Base-by-base conservation (phyloP, 805 yeast genomes). In the Ogataea haglerorum region DNA sequence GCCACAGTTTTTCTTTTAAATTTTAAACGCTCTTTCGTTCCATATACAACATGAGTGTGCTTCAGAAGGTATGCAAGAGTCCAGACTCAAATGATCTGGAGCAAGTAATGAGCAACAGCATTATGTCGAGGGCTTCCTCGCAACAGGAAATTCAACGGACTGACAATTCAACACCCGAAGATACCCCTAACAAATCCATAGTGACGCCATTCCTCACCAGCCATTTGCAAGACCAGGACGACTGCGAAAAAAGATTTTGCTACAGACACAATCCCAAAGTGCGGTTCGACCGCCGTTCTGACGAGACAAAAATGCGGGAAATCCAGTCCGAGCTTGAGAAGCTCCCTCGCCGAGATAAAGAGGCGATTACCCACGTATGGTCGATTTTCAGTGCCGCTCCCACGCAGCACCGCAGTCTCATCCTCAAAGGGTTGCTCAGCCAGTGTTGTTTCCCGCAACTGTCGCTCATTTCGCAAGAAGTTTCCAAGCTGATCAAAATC, bases 391-490 rank as follows among this genome's bases (percentile, higher is more conserved):
- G 81, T 38, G 86, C 84, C 31, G 85, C 91, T 18, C 86, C 84
- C 5, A 64, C 72, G 27, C 76, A 72, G 31, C 86, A 84, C 56
- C 70, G 97, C 39, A 75, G 78, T 36, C 67, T 91, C 31, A 85
- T 91, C 1, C 64, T 93, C 36, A 84, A 85, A 57, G 97, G 98
- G 1, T 64, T 93, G 25, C 66, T 93, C 31, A 72, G 87, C 4
- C 95, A 88, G 60, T 88, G 98, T 61, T 93, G 99, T 54, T 90
- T 88, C 65, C 97, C 98, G 1, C 96, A 90, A 57, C 70, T 93
- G 15, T 86, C 95, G n/a, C 79, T 80, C 45, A 77, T 91, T 4
- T 77, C 95, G 1, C 80, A 84, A 49, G 91, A 88, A 56, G 84
- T 93, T 15, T 75, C 82, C 24, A 74, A 78, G 29, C 68, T 93